These are phyloP conservation scores for Ustilago bromivora DNA, from an alignment of 1,284 basidiomycete genomes.

Conservation along the genomic window DNA sequence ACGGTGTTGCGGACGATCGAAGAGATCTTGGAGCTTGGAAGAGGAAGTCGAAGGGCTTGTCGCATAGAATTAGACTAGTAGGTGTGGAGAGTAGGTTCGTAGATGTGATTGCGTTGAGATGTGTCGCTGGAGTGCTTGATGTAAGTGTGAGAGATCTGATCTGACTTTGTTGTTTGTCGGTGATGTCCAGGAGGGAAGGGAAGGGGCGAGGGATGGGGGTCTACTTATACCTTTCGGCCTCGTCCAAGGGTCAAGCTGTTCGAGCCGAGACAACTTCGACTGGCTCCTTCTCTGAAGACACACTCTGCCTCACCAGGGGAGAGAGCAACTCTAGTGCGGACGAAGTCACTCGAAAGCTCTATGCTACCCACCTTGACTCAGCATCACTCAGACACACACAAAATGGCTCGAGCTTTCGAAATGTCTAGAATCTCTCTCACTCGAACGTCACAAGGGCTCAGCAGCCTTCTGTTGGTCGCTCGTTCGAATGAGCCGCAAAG, in stretches of 20 bases:
- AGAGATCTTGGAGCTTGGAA: constrained; percentile 35
- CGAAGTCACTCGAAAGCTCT: neutral
- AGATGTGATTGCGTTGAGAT: neutral
- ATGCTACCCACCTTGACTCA: neutral
- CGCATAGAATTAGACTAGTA: constrained; percentile 28
- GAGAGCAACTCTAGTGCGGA: neutral
- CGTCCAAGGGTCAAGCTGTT: neutral
- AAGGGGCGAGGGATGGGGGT: neutral
- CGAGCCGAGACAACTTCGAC: neutral
- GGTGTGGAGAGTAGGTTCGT: neutral
- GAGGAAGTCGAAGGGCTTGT: constrained; percentile 47
- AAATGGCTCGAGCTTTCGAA: neutral
- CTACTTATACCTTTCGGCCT: constrained; percentile 23
- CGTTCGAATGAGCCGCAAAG: neutral
- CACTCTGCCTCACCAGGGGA: neutral
- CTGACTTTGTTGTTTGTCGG: constrained; percentile 1
- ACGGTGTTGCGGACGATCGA: constrained; percentile 31
- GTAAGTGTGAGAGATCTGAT: constrained; percentile 2
- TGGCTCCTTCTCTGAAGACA: neutral
- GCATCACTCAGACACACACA: neutral
- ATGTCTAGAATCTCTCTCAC: neutral
- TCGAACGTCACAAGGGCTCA: neutral
- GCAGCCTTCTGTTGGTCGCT: neutral
- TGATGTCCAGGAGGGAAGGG: neutral
- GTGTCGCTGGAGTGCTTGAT: neutral